Percentiles rank a stretch among this genome's conserved stretches.
These are phyloP conservation scores for Stachybotrys echinatus DNA, from an alignment of 2,329 filamentous ascomycete genomes.

Conservation along the genomic window DNA sequence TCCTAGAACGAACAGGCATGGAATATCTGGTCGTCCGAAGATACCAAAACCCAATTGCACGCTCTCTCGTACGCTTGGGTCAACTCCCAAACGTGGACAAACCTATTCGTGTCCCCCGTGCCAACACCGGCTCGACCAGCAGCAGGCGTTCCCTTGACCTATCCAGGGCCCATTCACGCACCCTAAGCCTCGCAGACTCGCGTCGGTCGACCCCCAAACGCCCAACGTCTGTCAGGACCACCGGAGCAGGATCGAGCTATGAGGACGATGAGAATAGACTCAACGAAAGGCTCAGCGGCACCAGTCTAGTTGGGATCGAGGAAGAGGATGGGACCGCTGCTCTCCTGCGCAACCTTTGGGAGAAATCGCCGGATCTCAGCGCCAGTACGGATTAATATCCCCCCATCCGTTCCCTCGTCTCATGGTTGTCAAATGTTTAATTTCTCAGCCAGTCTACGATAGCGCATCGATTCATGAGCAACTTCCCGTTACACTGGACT, in stretches of 20 bases:
- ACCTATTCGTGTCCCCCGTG: constrained; percentile 41
- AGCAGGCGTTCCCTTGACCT: constrained; percentile 27
- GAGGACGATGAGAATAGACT: constrained; percentile 38
- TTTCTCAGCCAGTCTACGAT: no score
- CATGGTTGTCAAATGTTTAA: no score
- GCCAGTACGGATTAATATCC: constrained; percentile 33
- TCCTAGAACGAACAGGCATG: constrained; percentile 64
- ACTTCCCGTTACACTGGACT: constrained; percentile 6
- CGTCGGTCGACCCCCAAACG: constrained; percentile 25
- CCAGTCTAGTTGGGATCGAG: constrained; percentile 42
- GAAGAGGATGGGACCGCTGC: constrained; percentile 46
- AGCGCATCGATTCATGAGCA: no score
- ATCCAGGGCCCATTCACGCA: constrained; percentile 28
- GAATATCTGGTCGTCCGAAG: constrained; percentile 71
- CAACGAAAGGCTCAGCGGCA: constrained; percentile 41
- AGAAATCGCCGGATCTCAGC: constrained; percentile 53
- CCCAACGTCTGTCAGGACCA: constrained; percentile 29
- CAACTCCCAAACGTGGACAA: constrained; percentile 47
- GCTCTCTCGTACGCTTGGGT: constrained; percentile 46
- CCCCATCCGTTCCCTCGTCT: no score
- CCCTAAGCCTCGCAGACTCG: constrained; percentile 30
- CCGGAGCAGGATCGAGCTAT: constrained; percentile 37
- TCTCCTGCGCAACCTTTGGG: constrained; percentile 55
- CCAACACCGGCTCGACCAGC: constrained; percentile 29
- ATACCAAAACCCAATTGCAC: constrained; percentile 64